Percentiles rank a stretch among this genome's conserved stretches.
Evolutionary conservation across 257 asterid genomes (phyloP).

Genomic region (Cruciata laevipes): DNA sequence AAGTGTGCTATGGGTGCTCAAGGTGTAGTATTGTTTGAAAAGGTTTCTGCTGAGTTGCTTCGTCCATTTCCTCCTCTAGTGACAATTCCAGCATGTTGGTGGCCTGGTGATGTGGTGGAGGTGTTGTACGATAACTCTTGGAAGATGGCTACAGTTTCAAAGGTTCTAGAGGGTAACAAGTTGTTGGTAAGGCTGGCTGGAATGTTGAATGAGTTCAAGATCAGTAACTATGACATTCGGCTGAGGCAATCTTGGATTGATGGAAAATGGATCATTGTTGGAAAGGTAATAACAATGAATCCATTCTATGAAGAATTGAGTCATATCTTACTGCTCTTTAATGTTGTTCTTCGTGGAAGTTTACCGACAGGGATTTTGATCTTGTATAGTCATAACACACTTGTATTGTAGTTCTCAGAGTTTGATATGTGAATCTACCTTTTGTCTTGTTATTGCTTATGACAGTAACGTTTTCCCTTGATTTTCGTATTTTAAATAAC

Average conservation of each 20-base stretch:
- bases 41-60: constrained; percentile 21
- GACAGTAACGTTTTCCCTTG: background rate
- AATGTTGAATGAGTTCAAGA: constrained; percentile 23
- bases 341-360: background rate
- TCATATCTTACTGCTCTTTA: background rate
- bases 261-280: constrained; percentile 33
- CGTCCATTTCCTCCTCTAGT: constrained; percentile 33
- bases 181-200: constrained; percentile 35
- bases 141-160: constrained; percentile 37
- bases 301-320: background rate
- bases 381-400: background rate
- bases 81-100: constrained; percentile 20
- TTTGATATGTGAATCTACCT: background rate
- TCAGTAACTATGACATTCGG: constrained; percentile 24
- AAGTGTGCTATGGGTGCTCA: constrained; percentile 15
- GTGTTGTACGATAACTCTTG: constrained; percentile 27
- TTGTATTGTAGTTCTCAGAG: background rate
- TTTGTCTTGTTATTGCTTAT: background rate
- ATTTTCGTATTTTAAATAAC: background rate
- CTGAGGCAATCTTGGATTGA: constrained; percentile 36
- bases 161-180: constrained; percentile 16
- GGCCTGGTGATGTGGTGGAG: constrained; percentile 36
- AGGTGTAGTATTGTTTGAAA: constrained; percentile 12
- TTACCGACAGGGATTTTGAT: background rate
- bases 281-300: constrained; percentile 27